Conservation (phyloP, 305 asterid genomes). For the Fraxinus baroniana region DNA sequence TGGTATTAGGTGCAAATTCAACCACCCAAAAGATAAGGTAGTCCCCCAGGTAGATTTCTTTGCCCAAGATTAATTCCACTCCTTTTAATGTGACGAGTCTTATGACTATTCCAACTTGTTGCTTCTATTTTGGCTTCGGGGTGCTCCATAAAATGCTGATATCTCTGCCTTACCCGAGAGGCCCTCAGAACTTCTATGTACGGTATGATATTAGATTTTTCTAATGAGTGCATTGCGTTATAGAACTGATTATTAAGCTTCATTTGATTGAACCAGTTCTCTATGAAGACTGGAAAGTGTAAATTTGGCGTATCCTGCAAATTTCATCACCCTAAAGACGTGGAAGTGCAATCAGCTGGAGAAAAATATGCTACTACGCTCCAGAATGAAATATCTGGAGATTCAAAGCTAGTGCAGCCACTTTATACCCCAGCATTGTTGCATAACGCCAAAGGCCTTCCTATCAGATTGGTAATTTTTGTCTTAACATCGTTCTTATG, state of each 20-base stretch:
- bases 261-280: constrained; percentile 61
- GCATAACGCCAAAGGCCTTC: constrained; percentile 90
- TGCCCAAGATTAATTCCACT: constrained; percentile 17
- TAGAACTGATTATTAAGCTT: constrained; percentile 10
- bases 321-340: constrained; percentile 55
- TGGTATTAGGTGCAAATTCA: constrained; percentile 81
- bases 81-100: background rate
- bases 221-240: constrained; percentile 24
- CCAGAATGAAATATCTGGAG: constrained; percentile 38
- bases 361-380: too few species aligned
- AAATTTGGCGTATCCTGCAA: constrained; percentile 33
- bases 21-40: constrained; percentile 72
- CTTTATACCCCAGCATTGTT: constrained; percentile 53
- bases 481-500: constrained; percentile 2
- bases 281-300: constrained; percentile 89
- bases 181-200: constrained; percentile 85
- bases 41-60: constrained; percentile 44
- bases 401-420: too few species aligned
- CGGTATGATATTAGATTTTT: constrained; percentile 54
- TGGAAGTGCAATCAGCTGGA: too few species aligned
- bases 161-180: constrained; percentile 70
- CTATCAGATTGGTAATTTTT: constrained; percentile 71
- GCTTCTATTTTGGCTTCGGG: constrained; percentile 44
- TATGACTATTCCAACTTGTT: background rate
- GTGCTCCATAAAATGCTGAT: constrained; percentile 48